phyloP scores from a whole-genome alignment of 768 basidiomycete species.

The Lactifluus volemus region DNA sequence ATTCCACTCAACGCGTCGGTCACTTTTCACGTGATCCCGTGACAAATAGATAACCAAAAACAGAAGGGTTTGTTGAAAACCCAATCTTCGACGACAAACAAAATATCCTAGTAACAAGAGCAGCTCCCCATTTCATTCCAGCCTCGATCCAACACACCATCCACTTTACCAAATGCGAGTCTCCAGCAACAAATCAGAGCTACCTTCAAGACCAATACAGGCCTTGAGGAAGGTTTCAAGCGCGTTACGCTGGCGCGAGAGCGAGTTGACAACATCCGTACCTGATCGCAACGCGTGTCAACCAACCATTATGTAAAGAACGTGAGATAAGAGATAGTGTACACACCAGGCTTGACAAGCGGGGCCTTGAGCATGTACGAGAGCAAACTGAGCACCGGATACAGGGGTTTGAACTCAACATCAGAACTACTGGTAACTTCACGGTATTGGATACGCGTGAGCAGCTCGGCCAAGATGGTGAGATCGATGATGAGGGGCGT shows the following conservation, averaged over 20 bases:
- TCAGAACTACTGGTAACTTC: conserved; percentile 34
- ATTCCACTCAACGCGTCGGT: conserved; percentile 7
- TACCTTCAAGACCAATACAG: conserved; percentile 79
- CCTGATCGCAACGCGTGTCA: conserved; percentile 30
- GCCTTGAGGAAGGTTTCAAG: conserved; percentile 93
- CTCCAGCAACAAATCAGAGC: conserved; percentile 77
- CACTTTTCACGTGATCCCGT: conserved; percentile 11
- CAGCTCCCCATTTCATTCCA: background rate
- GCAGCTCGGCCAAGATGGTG: conserved; percentile 84
- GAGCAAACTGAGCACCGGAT: conserved; percentile 86
- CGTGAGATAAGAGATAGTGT: background rate
- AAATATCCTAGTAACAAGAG: background rate
- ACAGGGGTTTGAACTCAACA: conserved; percentile 70
- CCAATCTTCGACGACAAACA: background rate
- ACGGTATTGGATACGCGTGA: conserved; percentile 90
- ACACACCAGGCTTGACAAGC: conserved; percentile 82
- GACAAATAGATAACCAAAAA: background rate
- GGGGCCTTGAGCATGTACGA: conserved; percentile 98
- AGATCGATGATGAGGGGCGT: conserved; percentile 95
- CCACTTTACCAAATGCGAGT: conserved; percentile 77
- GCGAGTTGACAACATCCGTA: conserved; percentile 89
- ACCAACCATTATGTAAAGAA: background rate
- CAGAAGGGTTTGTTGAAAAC: conserved; percentile 4
- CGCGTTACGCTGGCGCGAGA: conserved; percentile 91
- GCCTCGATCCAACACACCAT: background rate